Base-by-base conservation (phyloP, 139 green algal genomes). In the Picochlorum costavermella region DNA sequence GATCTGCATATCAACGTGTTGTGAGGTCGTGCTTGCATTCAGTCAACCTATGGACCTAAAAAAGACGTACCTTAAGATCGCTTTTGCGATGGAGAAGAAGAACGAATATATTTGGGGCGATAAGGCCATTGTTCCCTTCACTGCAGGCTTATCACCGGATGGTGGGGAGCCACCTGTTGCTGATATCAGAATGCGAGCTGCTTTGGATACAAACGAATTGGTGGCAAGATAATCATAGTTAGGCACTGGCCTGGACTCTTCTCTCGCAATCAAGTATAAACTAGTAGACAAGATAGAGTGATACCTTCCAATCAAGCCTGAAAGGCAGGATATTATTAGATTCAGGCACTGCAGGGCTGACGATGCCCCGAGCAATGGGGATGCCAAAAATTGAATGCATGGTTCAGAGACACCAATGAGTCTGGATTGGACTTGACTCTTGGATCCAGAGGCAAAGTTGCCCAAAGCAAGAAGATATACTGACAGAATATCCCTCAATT, bases 81-180 rank as follows among this genome's bases (percentile, higher is more conserved):
- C 73, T 2, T 60, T 64, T 28, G 95, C 58, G 5, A 95, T 70
- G 1, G 89, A 85, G 74, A 94, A 93, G 29, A 83, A 70, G 40
- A 95, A 83, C 31, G 67, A 73, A 62, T 90, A 94, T 29, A 79
- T 67, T n/a, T 74, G 72, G 5, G 65, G 67, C 1, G 79, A 66
- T 56, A 92, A 69, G 13, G 78, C 43, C n/a, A 56, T 63, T 16
- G 63, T 49, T 31, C 30, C 25, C 4, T 29, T 37, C 11, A 75
- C 65, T 26, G 44, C 64, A 40, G 14, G 26, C 48, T 57, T 6
- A 25, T 29, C 43, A 31, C 48, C 55, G 23, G 17, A 33, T 30
- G 40, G 49, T 5, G 14, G 33, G 50, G 61, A 6, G 29, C 61
- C 65, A 20, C 55, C 56, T 5, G 69, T 76, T 28, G 65, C 65